A percentile compares a stretch with the other conserved stretches of the same genome.
These are phyloP conservation scores for Lyophyllum semitale DNA, from an alignment of 768 basidiomycete species.

Conservation along the genomic window DNA sequence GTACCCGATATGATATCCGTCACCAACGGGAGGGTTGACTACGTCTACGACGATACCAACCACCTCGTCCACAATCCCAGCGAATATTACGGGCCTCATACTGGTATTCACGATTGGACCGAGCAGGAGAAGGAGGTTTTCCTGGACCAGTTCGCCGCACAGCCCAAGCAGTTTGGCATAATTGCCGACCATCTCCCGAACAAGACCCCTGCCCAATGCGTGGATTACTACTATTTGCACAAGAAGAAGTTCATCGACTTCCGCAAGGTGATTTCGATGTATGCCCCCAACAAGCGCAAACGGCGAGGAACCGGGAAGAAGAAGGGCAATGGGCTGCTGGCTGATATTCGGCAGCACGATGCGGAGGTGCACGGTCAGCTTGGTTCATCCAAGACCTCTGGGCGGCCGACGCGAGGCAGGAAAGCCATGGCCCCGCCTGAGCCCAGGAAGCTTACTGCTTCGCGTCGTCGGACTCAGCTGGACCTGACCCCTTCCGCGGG, in stretches of 20 bases:
- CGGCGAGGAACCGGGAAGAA: constrained; percentile 66
- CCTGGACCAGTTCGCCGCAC: constrained; percentile 76
- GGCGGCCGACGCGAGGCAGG: constrained; percentile 42
- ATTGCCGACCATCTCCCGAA: constrained; percentile 79
- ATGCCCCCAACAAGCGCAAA: constrained; percentile 66
- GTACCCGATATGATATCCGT: constrained; percentile 92
- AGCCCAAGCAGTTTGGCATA: constrained; percentile 95
- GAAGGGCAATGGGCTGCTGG: constrained; percentile 79
- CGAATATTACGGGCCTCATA: constrained; percentile 73
- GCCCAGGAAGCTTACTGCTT: constrained; percentile 29
- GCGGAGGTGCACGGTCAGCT: constrained; percentile 46
- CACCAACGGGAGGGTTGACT: constrained; percentile 57
- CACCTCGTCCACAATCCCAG: constrained; percentile 74
- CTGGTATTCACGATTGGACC: constrained; percentile 86
- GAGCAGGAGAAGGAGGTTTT: constrained; percentile 80
- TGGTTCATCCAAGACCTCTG: constrained; percentile 36
- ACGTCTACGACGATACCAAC: constrained; percentile 83
- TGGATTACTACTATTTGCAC: constrained; percentile 92
- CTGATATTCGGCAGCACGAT: constrained; percentile 81
- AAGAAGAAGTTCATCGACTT: constrained; percentile 90
- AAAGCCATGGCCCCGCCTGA: constrained; percentile 29
- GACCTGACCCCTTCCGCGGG: constrained; percentile 49
- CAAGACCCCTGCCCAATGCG: constrained; percentile 88
- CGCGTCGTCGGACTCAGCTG: constrained; percentile 44
- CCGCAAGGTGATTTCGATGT: constrained; percentile 68